Percentiles rank a stretch among this genome's conserved stretches.
Conservation (phyloP, 2,329 filamentous ascomycete species). For the Aureobasidium sp. region DNA sequence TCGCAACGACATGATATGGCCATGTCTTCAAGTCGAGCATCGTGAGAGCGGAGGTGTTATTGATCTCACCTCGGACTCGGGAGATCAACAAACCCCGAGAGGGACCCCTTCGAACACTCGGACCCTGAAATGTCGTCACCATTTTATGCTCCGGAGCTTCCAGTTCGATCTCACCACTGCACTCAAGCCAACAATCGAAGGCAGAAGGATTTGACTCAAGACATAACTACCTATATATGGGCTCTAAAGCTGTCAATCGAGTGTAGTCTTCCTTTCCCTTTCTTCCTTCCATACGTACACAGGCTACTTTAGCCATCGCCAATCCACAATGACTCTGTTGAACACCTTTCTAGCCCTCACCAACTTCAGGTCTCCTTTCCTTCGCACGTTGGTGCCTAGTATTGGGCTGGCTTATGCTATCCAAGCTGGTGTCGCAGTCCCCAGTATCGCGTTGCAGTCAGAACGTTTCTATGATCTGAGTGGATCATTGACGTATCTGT, state of each 20-base stretch:
- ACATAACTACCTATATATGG: not conserved
- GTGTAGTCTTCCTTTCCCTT: not conserved
- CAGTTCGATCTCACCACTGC: not conserved
- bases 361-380: constrained; percentile 52
- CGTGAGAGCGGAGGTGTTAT: not conserved
- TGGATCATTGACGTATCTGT: constrained; percentile 57
- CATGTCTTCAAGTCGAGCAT: not conserved
- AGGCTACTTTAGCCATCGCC: not conserved
- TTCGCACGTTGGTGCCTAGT: constrained; percentile 53
- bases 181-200: not conserved
- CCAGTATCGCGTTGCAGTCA: constrained; percentile 50
- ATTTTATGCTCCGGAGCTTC: not conserved
- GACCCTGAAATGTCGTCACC: constrained; percentile 3
- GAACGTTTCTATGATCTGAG: constrained; percentile 63
- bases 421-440: constrained; percentile 53
- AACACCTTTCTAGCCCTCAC: constrained; percentile 49
- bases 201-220: not conserved
- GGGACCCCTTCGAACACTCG: not conserved
- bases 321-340: constrained; percentile 26
- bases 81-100: constrained; percentile 1
- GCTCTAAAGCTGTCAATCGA: not conserved
- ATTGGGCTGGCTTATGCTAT: constrained; percentile 55
- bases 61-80: not conserved
- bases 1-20: no score
- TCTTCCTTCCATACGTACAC: not conserved